Percentiles rank a stretch among this genome's conserved stretches.
phyloP scores from a whole-genome alignment of 495 filamentous ascomycete species.

The Penicillium silybi region DNA sequence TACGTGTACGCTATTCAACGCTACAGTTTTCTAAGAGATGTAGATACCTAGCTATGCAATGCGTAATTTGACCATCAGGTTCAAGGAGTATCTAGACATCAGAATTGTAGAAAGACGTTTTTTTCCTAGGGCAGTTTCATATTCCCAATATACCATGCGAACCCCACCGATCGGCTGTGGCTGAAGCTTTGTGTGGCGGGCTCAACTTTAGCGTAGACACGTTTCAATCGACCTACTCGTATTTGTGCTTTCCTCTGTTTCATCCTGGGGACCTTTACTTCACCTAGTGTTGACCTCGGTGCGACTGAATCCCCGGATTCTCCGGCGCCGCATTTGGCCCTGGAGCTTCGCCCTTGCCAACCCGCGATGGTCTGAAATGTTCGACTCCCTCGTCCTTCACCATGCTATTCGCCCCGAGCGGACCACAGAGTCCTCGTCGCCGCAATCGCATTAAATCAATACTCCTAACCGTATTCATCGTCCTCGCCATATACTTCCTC shows the following conservation, averaged over 20 bases:
- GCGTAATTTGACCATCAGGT: too few relatives aligned
- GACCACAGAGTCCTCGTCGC: constrained; percentile 37
- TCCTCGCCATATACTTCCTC: constrained; percentile 38
- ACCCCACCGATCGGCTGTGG: constrained; percentile 2
- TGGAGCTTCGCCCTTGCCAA: background rate
- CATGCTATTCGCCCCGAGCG: constrained; percentile 40
- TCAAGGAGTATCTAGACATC: too few relatives aligned
- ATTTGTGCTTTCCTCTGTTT: background rate
- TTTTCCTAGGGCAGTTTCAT: too few relatives aligned
- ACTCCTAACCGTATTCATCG: constrained; percentile 37
- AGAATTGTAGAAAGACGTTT: too few relatives aligned
- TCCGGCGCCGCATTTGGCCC: background rate
- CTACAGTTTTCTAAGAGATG: too few relatives aligned
- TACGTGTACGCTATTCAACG: background rate
- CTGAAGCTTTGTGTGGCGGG: background rate
- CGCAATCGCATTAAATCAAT: constrained; percentile 42
- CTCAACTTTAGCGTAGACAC: background rate
- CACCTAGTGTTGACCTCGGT: too few relatives aligned
- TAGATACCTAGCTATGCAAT: too few relatives aligned
- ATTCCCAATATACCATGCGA: too few relatives aligned
- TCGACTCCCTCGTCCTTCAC: constrained; percentile 8
- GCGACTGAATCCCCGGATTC: background rate
- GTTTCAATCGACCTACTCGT: background rate
- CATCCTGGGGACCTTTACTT: background rate
- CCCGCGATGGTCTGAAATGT: constrained; percentile 1